phyloP scores from a whole-genome alignment of 768 basidiomycete genomes.

The Leccinum imitatum region DNA sequence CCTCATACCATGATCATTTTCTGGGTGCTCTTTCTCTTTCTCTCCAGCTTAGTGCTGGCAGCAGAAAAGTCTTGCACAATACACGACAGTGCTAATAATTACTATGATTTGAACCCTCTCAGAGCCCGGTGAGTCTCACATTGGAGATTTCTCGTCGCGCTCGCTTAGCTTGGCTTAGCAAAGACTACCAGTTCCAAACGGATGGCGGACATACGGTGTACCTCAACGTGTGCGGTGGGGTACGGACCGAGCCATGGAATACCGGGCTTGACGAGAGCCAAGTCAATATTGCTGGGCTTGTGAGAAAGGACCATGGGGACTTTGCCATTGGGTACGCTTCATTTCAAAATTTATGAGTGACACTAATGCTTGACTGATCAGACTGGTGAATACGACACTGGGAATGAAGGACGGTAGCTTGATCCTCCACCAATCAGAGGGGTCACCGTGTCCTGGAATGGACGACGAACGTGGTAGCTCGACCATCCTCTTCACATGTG shows the following conservation, averaged over 20 bases:
- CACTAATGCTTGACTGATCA: conserved; percentile 3
- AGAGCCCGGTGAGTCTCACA: conserved; percentile 47
- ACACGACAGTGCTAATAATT: conserved; percentile 47
- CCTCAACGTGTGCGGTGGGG: conserved; percentile 65
- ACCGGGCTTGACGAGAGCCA: conserved; percentile 46
- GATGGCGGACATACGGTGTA: conserved; percentile 45
- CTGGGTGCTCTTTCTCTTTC: not conserved
- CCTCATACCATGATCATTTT: conserved; percentile 13
- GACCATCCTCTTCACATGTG: conserved; percentile 76
- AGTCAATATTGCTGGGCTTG: conserved; percentile 60
- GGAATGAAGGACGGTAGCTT: conserved; percentile 51
- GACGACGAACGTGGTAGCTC: conserved; percentile 53
- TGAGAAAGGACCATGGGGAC: conserved; percentile 60
- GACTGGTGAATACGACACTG: conserved; percentile 59
- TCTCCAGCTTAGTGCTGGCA: conserved; percentile 20
- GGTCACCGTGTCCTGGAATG: conserved; percentile 60
- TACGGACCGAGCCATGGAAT: conserved; percentile 58
- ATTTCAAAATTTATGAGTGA: not conserved
- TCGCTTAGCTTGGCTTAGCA: conserved; percentile 40
- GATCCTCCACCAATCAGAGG: conserved; percentile 55
- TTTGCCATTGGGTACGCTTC: conserved; percentile 66
- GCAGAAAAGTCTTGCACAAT: conserved; percentile 62
- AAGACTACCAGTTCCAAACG: conserved; percentile 59
- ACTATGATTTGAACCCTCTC: conserved; percentile 67
- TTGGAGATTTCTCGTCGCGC: not conserved